Evolutionary conservation across 2,329 filamentous ascomycete species (phyloP).

Genomic region (Ophiocordyceps camponoti-floridani): DNA sequence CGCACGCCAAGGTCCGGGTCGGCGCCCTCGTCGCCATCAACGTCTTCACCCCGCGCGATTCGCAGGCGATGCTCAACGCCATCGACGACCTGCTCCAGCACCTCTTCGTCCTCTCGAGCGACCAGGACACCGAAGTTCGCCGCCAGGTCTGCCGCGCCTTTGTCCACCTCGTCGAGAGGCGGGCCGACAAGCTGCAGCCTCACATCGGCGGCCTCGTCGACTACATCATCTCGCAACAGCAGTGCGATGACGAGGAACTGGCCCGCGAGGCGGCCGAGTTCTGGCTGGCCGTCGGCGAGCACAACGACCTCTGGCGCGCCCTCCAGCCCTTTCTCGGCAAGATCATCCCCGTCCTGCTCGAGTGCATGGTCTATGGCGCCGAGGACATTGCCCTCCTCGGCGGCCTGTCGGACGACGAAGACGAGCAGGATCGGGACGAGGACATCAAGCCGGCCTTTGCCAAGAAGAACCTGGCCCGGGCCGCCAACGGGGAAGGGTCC

Average conservation of each 20-base stretch:
- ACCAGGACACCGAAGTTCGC: slow-evolving; percentile 65
- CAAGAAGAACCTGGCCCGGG: slow-evolving; percentile 42
- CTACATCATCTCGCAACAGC: slow-evolving; percentile 83
- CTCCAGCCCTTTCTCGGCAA: slow-evolving; percentile 63
- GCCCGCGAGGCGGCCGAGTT: slow-evolving; percentile 94
- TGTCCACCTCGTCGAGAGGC: slow-evolving; percentile 76
- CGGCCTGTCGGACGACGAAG: slow-evolving; percentile 73
- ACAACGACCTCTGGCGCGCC: slow-evolving; percentile 58
- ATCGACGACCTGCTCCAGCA: slow-evolving; percentile 69
- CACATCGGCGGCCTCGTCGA: slow-evolving; percentile 79
- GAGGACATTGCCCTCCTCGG: slow-evolving; percentile 81
- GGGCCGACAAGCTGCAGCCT: slow-evolving; percentile 77
- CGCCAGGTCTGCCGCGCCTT: slow-evolving; percentile 88
- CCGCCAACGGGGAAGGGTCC: slow-evolving; percentile 32
- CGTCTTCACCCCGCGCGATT: slow-evolving; percentile 73
- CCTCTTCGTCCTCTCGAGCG: slow-evolving; percentile 65
- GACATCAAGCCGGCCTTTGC: slow-evolving; percentile 91
- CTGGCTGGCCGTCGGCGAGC: slow-evolving; percentile 86
- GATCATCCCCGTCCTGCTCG: slow-evolving; percentile 77
- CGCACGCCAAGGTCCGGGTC: slow-evolving; percentile 58
- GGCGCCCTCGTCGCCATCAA: slow-evolving; percentile 75
- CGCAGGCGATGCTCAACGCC: slow-evolving; percentile 62
- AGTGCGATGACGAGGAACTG: slow-evolving; percentile 72
- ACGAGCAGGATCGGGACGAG: slow-evolving; percentile 74
- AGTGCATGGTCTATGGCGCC: slow-evolving; percentile 92